Base-by-base conservation (phyloP, 306 rosid species). In the Castanopsis chinensis region DNA sequence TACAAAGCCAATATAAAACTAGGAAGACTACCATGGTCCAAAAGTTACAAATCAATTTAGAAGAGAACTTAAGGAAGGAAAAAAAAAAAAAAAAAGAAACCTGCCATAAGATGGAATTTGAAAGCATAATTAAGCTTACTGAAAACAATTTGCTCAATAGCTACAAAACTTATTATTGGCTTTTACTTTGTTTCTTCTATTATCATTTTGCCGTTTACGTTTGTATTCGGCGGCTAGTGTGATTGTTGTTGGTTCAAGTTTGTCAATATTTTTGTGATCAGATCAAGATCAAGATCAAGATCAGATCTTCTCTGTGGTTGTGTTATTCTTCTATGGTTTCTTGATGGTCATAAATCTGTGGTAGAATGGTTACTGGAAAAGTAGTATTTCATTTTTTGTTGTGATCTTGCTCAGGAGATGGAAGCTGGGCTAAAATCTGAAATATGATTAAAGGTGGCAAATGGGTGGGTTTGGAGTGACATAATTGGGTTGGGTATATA, bases 231-330 rank as follows among this genome's bases (percentile, higher is more conserved):
- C 91, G 82, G 89, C 81, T 86, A 92, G 97, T 84, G 97, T 90
- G 96, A 79, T 89, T 88, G 91, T 74, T 72, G 83, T 75, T 87
- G 90, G 89, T 87, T 86, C 92, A 88, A 87, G 82, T 87, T 95
- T 95, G 96, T 92, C 90, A 86, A 95, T 95, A 91, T 88, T 83
- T 87, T 83, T 88, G 90, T 89, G 86, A 88, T 83, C 88, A 87
- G 83, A 86, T 85, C 73, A 84, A 85, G 86, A 91, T 82, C 86
- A 81, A 81, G n/a, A n/a, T n/a, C n/a, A n/a, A 85, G 86, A n/a
- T n/a, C n/a, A n/a, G n/a, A 82, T 83, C 83, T 76, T 41, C 45
- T 84, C 87, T 84, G 79, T 86, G 87, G 75, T 83, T 85, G 90
- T 87, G 86, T 86, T 67, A 83, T 83, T 85, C 86, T 35, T 83